A percentile compares a stretch with the other conserved stretches of the same genome.
Evolutionary conservation across 2,329 filamentous ascomycete genomes (phyloP).

Genomic region (Ophiosphaerella korrae): DNA sequence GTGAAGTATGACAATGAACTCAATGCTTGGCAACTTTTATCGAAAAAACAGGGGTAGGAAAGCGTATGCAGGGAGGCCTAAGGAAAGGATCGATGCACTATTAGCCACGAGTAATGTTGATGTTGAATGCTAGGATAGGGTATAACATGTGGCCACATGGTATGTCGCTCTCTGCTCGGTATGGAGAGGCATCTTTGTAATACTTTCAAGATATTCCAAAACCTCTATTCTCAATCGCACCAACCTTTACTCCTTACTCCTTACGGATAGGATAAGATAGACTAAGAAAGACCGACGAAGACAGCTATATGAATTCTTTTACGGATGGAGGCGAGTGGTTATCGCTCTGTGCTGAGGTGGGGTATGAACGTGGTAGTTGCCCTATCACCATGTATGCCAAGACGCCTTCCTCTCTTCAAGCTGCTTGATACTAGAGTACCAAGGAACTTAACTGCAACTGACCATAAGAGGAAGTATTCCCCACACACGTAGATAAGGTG

Average conservation of each 20-base stretch:
- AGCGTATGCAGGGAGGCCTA: neutral
- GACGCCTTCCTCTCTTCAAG: constrained; percentile 2
- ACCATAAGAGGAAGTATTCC: no score
- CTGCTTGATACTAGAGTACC: neutral
- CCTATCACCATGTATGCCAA: constrained; percentile 5
- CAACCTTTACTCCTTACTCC: neutral
- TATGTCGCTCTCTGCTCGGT: no score
- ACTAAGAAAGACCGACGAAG: no score
- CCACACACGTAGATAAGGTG: no score
- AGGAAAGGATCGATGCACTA: neutral
- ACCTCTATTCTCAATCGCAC: neutral
- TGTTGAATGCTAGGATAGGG: neutral
- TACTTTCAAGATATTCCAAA: neutral
- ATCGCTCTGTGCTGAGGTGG: neutral
- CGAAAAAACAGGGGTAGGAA: neutral
- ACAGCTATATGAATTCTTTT: neutral
- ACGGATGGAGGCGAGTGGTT: neutral
- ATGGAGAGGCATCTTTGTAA: no score
- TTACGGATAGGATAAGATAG: no score
- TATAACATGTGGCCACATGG: no score
- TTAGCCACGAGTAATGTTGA: neutral
- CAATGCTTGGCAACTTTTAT: neutral
- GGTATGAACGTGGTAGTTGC: neutral
- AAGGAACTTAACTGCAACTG: neutral
- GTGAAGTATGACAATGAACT: neutral